Base-by-base conservation (phyloP, 441 rosid species). In the Viola pubescens region DNA sequence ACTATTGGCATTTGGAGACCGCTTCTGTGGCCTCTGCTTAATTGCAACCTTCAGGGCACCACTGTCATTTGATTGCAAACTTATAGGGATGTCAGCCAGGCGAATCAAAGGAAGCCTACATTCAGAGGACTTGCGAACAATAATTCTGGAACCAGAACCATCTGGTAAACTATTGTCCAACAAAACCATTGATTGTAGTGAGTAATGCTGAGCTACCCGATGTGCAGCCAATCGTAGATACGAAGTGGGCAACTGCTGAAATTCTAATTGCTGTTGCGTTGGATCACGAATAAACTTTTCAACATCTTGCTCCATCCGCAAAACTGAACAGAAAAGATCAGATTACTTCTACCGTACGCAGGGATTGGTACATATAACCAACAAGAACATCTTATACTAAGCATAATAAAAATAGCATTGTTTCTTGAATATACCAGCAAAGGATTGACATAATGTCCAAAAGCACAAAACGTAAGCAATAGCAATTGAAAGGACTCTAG, bases 181-280 rank as follows among this genome's bases (percentile, higher is more conserved):
- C 62, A 87, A 74, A 66, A 87, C 95, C 95, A 85, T 87, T 38
- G 95, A 87, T 65, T 83, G 95, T 71, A 87, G 59, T 1, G 87
- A 80, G 67, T 85, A 87, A 76, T 87, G 95, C 67, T 87, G 95
- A 0, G 95, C 95, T 40, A 87, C 83, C 19, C 95, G 95, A 61
- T 87, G 95, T 10, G 91, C 95, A 70, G 95, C 95, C 77, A 87
- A 69, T 62, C 95, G 74, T 43, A 87, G 61, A 74, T 87, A 87
- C 46, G 95, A 87, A 19, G 95, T 87, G 45, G 95, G 91, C 58
- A 87, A 72, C 76, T 85, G 91, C 75, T 77, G 88, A 74, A 87
- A 87, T 73, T 87, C 95, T 46, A 85, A 46, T 69, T 85, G 95
- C 65, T 85, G 84, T 60, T 73, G 86, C 6, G 64, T 61, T 4